A percentile compares a stretch with the other conserved stretches of the same genome.
phyloP scores from a whole-genome alignment of 345 rosid species.

The Eucalyptus grandis region DNA sequence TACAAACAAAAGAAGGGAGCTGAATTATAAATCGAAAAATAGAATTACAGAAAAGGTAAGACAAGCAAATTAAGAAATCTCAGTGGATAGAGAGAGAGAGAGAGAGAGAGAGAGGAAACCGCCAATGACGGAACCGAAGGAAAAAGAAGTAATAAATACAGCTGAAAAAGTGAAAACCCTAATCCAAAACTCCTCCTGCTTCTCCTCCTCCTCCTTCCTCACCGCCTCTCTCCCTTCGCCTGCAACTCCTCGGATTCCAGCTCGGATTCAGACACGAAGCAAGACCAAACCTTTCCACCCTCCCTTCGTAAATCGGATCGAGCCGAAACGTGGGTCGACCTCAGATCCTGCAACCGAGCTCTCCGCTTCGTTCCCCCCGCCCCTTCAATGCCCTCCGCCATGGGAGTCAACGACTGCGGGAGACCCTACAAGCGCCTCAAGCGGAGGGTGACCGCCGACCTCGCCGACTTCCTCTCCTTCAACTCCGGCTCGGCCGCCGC shows the following conservation, averaged over 20 bases:
- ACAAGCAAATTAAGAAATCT: not conserved
- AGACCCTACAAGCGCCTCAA: slow-evolving; percentile 10
- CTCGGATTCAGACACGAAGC: not conserved
- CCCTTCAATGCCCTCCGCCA: not conserved
- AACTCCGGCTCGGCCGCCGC: not conserved
- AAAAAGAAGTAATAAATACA: not conserved
- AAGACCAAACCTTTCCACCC: not conserved
- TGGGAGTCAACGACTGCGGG: not conserved
- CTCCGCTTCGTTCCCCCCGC: not conserved
- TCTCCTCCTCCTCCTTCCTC: not conserved
- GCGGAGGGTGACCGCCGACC: slow-evolving; percentile 16
- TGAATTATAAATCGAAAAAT: not conserved
- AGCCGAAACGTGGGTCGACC: not conserved
- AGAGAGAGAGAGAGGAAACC: not conserved
- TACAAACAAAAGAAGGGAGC: not conserved
- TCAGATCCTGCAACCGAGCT: not conserved
- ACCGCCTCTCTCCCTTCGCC: not conserved
- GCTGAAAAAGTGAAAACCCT: not conserved
- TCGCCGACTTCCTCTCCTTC: slow-evolving; percentile 13
- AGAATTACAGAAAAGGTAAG: not conserved
- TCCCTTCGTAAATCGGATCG: not conserved
- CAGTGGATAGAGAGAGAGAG: not conserved
- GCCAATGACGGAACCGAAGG: not conserved
- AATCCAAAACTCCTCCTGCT: not conserved
- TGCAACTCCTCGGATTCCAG: not conserved